These are phyloP conservation scores for Tuber microsphaerosporum DNA, from an alignment of 495 filamentous ascomycete genomes.

Conservation along the genomic window DNA sequence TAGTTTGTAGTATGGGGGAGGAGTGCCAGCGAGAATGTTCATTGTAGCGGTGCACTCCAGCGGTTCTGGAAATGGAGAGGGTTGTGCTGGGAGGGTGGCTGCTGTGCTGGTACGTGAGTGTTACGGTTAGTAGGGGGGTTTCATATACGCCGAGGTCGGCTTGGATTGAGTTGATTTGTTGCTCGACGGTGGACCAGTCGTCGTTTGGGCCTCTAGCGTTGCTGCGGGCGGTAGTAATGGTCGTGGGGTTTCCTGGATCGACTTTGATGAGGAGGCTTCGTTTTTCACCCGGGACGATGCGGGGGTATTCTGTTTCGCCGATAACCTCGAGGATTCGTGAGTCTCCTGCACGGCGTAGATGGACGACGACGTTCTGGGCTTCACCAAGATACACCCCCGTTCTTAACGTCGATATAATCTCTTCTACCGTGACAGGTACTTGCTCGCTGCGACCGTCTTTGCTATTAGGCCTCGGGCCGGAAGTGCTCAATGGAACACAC, in stretches of 20 bases:
- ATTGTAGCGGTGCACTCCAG: constrained; percentile 26
- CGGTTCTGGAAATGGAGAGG: constrained; percentile 10
- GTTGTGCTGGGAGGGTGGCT: constrained; percentile 9
- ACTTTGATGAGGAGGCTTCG: constrained; percentile 31
- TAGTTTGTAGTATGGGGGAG: constrained; percentile 18
- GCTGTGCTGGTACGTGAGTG: constrained; percentile 23
- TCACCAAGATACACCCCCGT: constrained; percentile 31
- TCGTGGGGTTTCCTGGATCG: constrained; percentile 17
- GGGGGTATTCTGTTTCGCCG: constrained; percentile 28
- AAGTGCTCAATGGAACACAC: constrained; percentile 22
- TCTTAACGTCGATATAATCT: constrained; percentile 17
- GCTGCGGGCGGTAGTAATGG: background rate
- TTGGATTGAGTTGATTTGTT: constrained; percentile 22
- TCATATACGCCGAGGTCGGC: constrained; percentile 38
- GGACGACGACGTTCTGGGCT: constrained; percentile 17
- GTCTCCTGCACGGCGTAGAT: constrained; percentile 23
- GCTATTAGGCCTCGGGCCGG: constrained; percentile 12
- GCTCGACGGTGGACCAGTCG: constrained; percentile 26
- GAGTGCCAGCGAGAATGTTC: constrained; percentile 38
- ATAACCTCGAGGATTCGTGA: constrained; percentile 35
- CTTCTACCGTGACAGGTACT: background rate
- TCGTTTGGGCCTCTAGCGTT: constrained; percentile 3
- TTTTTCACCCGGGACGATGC: constrained; percentile 33
- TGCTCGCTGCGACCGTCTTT: background rate
- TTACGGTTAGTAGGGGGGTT: constrained; percentile 27